Evolutionary conservation across 2,329 filamentous ascomycete genomes (phyloP).

Genomic region (Aspergillus unguis): DNA sequence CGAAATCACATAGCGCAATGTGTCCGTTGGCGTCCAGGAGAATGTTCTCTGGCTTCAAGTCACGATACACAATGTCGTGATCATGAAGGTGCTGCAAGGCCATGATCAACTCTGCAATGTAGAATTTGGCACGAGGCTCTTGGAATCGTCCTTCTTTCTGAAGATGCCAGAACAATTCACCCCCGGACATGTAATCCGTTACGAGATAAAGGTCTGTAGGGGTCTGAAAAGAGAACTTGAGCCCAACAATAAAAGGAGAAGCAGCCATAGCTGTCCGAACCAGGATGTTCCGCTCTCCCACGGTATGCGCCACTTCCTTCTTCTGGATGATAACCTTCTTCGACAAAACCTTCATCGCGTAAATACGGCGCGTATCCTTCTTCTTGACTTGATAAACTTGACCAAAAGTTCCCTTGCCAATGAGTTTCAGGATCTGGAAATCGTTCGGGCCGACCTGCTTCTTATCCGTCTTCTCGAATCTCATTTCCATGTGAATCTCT

Average conservation of each 20-base stretch:
- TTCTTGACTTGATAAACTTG: constrained; percentile 98
- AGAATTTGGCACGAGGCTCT: constrained; percentile 93
- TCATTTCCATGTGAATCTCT: constrained; percentile 82
- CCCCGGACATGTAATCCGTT: constrained; percentile 98
- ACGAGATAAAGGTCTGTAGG: constrained; percentile 96
- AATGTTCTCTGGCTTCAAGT: constrained; percentile 97
- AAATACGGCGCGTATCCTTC: constrained; percentile 92
- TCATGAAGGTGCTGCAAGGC: constrained; percentile 93
- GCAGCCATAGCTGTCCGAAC: constrained; percentile 94
- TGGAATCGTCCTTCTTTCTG: constrained; percentile 96
- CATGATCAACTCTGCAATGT: constrained; percentile 95
- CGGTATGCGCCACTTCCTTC: constrained; percentile 96
- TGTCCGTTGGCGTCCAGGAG: constrained; percentile 94
- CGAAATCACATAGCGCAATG: constrained; percentile 96
- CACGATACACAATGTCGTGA: constrained; percentile 96
- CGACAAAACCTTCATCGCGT: constrained; percentile 98
- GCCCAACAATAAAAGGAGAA: constrained; percentile 93
- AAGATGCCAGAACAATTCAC: constrained; percentile 97
- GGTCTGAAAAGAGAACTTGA: constrained; percentile 99
- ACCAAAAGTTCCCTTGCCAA: constrained; percentile 96
- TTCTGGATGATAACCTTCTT: constrained; percentile 99
- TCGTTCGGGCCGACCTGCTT: constrained; percentile 92
- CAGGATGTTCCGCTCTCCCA: constrained; percentile 94
- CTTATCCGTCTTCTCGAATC: constrained; percentile 82
- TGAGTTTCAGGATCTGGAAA: constrained; percentile 92